Evolutionary conservation across 306 rosid genomes (phyloP), one percentile per base, ranked within the genome.

Genomic region (Hippophae gyantsensis): DNA sequence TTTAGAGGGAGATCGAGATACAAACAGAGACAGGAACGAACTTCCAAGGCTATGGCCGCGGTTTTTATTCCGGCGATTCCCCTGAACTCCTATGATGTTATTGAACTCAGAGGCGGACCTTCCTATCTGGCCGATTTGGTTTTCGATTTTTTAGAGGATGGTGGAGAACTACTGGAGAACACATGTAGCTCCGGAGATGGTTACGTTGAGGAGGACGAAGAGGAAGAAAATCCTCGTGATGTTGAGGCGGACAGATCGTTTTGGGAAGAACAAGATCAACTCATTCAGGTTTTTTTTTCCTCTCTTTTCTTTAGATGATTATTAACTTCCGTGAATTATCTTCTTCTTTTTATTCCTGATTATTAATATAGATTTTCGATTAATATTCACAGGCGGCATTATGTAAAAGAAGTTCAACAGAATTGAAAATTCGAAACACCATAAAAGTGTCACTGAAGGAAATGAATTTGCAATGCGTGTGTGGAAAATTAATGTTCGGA

Each of bases 251-350:
- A 56, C 56, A 73, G 69, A 62, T 65, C 66, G 49, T 90, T 80
- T 54, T 90, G 97, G 97, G 79, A 77, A 27, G 76, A 82, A 63
- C 90, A 90, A 43, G 61, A 69, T 1, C 76, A 74, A 8, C 75
- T 75, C 68, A 84, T 90, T 13, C 78, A 76, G 86, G 97, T 86
- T 70, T 12, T 6, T 8, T 5, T 44, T 18, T 5, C 23, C 3
- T 5, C 6, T 55, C 42, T 54, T 25, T 7, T 12, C 18, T 38
- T 11, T 41, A 7, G 25, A 9, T 14, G 14, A 27, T 32, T 7
- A 1, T 18, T 2, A 10, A 26, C 14, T 7, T 2, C 23, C 8
- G 11, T 42, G 38, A 8, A 18, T 18, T 18, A 0, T 6, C 13
- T 27, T 10, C 6, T 25, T 48, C 12, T 2, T 56, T 57, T 5